A percentile compares a stretch with the other conserved stretches of the same genome.
These are phyloP conservation scores for Ogataea chonburiensis DNA, from an alignment of 805 yeast species.

Conservation along the genomic window DNA sequence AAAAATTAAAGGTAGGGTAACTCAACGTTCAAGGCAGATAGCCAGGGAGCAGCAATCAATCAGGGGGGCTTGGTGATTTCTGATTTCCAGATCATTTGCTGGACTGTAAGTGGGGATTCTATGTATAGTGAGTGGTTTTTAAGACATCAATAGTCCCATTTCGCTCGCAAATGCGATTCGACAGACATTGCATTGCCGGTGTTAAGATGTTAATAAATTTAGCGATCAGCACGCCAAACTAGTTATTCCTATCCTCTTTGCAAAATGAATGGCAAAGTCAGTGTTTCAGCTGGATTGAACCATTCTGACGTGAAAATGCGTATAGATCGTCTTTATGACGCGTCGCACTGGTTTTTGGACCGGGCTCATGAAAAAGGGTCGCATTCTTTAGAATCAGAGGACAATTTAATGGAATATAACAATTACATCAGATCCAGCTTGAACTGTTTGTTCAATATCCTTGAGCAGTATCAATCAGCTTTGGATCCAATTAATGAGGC, in stretches of 20 bases:
- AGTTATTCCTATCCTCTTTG: neutral
- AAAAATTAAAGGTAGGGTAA: conserved; percentile 15
- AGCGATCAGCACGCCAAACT: conserved; percentile 1
- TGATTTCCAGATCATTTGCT: too few relatives aligned
- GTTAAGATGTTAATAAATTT: neutral
- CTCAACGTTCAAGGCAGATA: neutral
- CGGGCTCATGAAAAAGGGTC: conserved; percentile 20
- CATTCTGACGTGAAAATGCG: conserved; percentile 1
- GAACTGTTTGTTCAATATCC: conserved; percentile 36
- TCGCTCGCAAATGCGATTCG: too few relatives aligned
- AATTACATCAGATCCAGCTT: conserved; percentile 37
- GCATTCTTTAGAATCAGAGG: conserved; percentile 16
- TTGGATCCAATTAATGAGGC: conserved; percentile 37
- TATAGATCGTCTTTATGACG: conserved; percentile 10
- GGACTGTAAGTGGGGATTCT: too few relatives aligned
- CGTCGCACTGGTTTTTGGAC: conserved; percentile 16
- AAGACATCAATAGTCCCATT: too few relatives aligned
- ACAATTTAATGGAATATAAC: conserved; percentile 28
- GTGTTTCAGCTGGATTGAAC: neutral
- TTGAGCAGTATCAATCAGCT: conserved; percentile 30
- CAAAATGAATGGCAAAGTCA: neutral
- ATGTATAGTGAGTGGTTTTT: too few relatives aligned
- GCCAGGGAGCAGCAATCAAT: too few relatives aligned
- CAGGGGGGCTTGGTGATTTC: too few relatives aligned
- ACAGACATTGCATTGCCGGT: too few relatives aligned